Base-by-base conservation (phyloP, 1,139 yeast genomes). In the Nadsonia starkeyi-henricii region DNA sequence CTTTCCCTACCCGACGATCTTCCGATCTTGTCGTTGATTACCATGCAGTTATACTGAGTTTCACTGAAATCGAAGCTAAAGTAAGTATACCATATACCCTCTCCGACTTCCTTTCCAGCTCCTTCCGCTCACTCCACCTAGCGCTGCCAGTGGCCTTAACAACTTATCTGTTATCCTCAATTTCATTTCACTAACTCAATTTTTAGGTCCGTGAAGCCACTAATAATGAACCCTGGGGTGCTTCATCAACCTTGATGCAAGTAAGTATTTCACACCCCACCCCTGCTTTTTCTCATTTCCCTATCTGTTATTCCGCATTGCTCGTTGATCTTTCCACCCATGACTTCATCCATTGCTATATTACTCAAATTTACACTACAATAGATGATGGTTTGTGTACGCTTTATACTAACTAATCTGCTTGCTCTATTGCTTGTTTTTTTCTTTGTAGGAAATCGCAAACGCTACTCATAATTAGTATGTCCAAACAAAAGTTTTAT, bases 201-300 rank as follows among this genome's bases (percentile, higher is more conserved):
- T 20, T 5, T 19, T 37, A 57, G 60, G 62, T 64, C 20, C 79
- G 98, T 54, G 97, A 91, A 65, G 97, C 97, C 45, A 91, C 98
- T 50, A 91, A 91, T 64, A 91, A 91, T 63, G 99, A 91, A 66
- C 98, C 98, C 1, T 91, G 99, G 99, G 98, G 98, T n/a, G 94
- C 96, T 2, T 80, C 95, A 1, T 77, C 93, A 3, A 77, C 95
- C 1, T 69, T 85, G 62, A 91, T 93, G 97, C 84, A 69, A 55
- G 60, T 58, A 52, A 20, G 60, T 51, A 4, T 5, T 20, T 9
- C 23, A 8, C 21, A 15, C 23, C 36, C 42, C 37, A 17, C 9
- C 12, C 12, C 30, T 26, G 30, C 12, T 26, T 12, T 12, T 7
- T 26, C 30, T n/a, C n/a, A n/a, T n/a, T n/a, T n/a, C n/a, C n/a